These are phyloP conservation scores for Gnomoniopsis sp. DNA, from an alignment of 2,329 filamentous ascomycete species.

Conservation along the genomic window DNA sequence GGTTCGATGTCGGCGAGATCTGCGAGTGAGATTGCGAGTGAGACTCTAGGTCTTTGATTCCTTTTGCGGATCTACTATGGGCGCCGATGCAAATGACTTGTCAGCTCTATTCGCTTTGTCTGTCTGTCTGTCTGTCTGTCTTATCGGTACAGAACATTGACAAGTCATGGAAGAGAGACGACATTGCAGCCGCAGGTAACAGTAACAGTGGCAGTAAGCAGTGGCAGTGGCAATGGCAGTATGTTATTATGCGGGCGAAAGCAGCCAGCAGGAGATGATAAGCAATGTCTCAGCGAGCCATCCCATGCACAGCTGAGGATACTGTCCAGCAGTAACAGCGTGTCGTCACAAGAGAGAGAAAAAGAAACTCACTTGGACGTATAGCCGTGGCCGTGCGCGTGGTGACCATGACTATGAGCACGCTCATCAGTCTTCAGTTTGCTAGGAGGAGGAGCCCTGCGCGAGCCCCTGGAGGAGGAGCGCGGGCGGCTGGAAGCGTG, in stretches of 20 bases:
- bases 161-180: neutral
- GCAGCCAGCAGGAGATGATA: constrained; percentile 3
- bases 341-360: constrained; percentile 17
- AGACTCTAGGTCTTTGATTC: constrained; percentile 34
- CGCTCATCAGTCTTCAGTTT: constrained; percentile 56
- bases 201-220: neutral
- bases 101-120: constrained; percentile 24
- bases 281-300: constrained; percentile 20
- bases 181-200: neutral
- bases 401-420: constrained; percentile 19
- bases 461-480: constrained; percentile 26
- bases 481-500: constrained; percentile 29
- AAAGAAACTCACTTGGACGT: constrained; percentile 34
- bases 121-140: neutral
- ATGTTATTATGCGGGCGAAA: neutral
- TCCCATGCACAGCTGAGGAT: constrained; percentile 21
- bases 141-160: too few relatives aligned
- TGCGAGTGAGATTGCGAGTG: constrained; percentile 25
- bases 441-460: constrained; percentile 36
- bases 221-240: neutral
- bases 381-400: constrained; percentile 24
- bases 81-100: constrained; percentile 24
- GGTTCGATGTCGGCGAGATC: constrained; percentile 45
- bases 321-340: constrained; percentile 5
- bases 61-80: constrained; percentile 32